Percentiles rank a stretch among this genome's conserved stretches.
phyloP scores from a whole-genome alignment of 2,329 filamentous ascomycete species.

The Cercospora beticola region DNA sequence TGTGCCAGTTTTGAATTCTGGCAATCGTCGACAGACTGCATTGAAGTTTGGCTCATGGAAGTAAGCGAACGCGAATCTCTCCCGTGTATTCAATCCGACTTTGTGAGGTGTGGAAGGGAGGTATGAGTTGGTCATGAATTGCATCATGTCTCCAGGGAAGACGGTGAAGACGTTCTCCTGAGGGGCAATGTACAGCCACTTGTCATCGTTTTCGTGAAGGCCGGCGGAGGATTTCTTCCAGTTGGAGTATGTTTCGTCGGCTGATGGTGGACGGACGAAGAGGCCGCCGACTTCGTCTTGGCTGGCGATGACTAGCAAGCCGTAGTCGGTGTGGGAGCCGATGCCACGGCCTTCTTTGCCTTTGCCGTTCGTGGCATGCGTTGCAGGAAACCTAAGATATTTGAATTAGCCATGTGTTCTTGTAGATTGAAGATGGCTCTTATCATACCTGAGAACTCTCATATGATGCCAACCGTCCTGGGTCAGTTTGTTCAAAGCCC shows the following conservation, averaged over 20 bases:
- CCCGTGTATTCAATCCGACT: constrained; percentile 14
- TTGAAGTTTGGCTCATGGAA: constrained; percentile 20
- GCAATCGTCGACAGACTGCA: constrained; percentile 12
- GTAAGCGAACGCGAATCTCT: constrained; percentile 14
- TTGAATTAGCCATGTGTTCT: too few relatives aligned
- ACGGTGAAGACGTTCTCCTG: constrained; percentile 16
- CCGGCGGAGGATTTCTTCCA: constrained; percentile 16
- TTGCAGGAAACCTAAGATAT: constrained; percentile 12
- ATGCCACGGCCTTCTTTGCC: constrained; percentile 18
- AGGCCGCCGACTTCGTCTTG: constrained; percentile 20
- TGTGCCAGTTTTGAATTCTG: constrained; percentile 1
- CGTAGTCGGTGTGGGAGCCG: constrained; percentile 19
- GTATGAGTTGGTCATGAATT: constrained; percentile 19
- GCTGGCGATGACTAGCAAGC: constrained; percentile 16
- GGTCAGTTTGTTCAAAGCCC: constrained; percentile 7
- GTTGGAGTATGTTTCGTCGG: constrained; percentile 14
- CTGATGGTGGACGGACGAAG: constrained; percentile 12
- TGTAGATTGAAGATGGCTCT: too few relatives aligned
- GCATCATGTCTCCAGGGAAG: constrained; percentile 18
- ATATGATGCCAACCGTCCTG: constrained; percentile 19
- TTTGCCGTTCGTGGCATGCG: constrained; percentile 12
- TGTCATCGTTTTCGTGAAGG: constrained; percentile 11
- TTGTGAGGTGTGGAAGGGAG: constrained; percentile 17
- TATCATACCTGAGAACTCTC: constrained; percentile 6
- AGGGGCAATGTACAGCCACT: constrained; percentile 13